Evolutionary conservation across 2,329 filamentous ascomycete species (phyloP).

Genomic region (Pseudocercospora cruenta): DNA sequence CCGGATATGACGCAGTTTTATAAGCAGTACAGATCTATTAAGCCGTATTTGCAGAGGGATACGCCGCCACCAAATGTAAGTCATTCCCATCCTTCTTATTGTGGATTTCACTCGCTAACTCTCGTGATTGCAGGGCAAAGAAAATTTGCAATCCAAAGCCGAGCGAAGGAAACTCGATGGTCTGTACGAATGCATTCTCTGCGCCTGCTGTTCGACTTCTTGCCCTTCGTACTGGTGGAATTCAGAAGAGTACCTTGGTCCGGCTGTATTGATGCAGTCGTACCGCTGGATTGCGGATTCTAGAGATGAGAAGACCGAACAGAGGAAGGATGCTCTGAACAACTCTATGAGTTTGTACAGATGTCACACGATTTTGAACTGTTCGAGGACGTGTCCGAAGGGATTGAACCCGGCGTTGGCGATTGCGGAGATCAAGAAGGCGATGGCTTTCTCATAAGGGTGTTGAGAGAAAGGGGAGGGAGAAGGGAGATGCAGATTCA

Average conservation of each 20-base stretch:
- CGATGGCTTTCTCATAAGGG: conserved; percentile 75
- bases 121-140: too few species aligned
- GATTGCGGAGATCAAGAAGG: conserved; percentile 98
- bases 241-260: conserved; percentile 95
- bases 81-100: conserved; percentile 33
- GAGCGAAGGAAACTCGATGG: conserved; percentile 97
- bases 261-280: conserved; percentile 93
- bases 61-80: conserved; percentile 81
- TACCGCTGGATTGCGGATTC: conserved; percentile 98
- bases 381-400: conserved; percentile 91
- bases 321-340: conserved; percentile 89
- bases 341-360: conserved; percentile 99
- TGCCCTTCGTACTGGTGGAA: conserved; percentile 99
- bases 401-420: conserved; percentile 93
- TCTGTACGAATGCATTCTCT: conserved; percentile 98
- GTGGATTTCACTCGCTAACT: too few species aligned
- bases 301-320: conserved; percentile 83
- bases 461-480: too few species aligned
- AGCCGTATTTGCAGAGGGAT: conserved; percentile 94
- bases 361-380: conserved; percentile 99
- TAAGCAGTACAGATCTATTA: conserved; percentile 99
- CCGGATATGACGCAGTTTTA: conserved; percentile 98
- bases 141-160: conserved; percentile 86
- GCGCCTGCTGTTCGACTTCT: conserved; percentile 97
- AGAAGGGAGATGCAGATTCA: too few species aligned